Evolutionary conservation across 129 eudicot species (phyloP), one percentile per base, ranked within the genome.

Genomic region (Lonicera japonica): DNA sequence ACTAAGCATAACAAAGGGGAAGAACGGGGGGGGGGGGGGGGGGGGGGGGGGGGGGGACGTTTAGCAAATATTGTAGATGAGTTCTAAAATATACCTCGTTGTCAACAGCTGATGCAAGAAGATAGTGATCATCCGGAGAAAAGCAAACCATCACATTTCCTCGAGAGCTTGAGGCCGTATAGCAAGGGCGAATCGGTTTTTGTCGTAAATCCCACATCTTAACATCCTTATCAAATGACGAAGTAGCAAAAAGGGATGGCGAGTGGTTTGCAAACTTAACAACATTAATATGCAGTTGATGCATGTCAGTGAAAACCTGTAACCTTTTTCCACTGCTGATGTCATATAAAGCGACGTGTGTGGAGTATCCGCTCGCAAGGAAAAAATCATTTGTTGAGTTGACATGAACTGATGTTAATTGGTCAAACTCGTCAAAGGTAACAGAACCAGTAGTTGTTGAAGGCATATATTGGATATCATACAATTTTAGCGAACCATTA

Each of bases 141-240:
- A 92, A 92, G 76, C 97, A 91, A 46, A 82, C 97, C 96, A 91
- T 91, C 23, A 91, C 97, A 66, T 91, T 91, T 69, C 97, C 97
- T 54, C 84, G 79, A 50, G 76, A 79, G 69, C 97, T 91, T 29
- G 94, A 74, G 21, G 86, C 80, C n/a, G 90, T 76, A 66, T 87
- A 91, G 77, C 97, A 91, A 38, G 97, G 96, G 15, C 70, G 82
- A 29, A 62, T 48, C 25, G 86, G 88, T 21, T 75, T 85, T 67
- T 92, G 99, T 68, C 99, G 74, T 58, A 92, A 60, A 78, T 92
- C 99, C 99, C 99, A 92, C 99, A 92, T 70, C 79, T 92, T 92
- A 13, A 92, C 96, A 74, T 87, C 83, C 68, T 76, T 95, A 69
- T 92, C 99, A 58, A 92, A 92, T n/a, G 99, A 92, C 58, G 99